Base-by-base conservation (phyloP, 176 grass and related monocot species). In the Lolium multiflorum region DNA sequence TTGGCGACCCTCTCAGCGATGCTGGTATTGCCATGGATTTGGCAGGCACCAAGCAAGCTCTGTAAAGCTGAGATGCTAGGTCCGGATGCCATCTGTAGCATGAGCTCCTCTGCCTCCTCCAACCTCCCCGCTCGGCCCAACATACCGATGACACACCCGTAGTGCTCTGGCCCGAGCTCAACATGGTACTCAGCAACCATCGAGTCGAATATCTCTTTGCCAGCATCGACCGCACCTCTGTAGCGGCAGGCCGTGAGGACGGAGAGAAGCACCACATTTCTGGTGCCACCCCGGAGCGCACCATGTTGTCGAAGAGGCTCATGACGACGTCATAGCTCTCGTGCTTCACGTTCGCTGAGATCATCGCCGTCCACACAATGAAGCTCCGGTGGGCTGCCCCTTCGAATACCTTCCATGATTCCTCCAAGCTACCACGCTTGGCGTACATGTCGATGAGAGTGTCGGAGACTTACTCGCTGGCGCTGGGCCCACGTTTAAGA, bases 391-490 rank as follows among this genome's bases (percentile, higher is more conserved):
- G 21, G 24, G 18, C 51, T 2, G 84, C 67, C 88, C 88, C 86
- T 5, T 72, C 7, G 52, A 98, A 98, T 41, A 57, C 91, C 84
- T 71, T 89, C 69, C 82, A 12, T 11, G 96, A 86, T 61, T 91
- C 91, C 51, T 88, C 90, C 71, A 96, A 73, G 87, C 82, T 89
- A 25, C 96, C 96, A 11, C 83, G 86, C 84, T 96, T 98, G 0
- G 90, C 96, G 31, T 96, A 98, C 96, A 98, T 88, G 92, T 98
- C 92, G 22, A 98, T 94, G 57, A 98, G 91, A 1, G 96, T 85
- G 44, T 86, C 91, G 2, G 90, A 92, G 69, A 98, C 87, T 12
- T 89, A 92, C 81, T 94, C 92, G 14, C 88, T 25, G 21, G 66
- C 56, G 46, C 77, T 43, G 22, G 94, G 85, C 73, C 93, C 90